These are phyloP conservation scores for Globisporangium cystogenes DNA, from an alignment of 352 stramenopile genomes.

Conservation along the genomic window DNA sequence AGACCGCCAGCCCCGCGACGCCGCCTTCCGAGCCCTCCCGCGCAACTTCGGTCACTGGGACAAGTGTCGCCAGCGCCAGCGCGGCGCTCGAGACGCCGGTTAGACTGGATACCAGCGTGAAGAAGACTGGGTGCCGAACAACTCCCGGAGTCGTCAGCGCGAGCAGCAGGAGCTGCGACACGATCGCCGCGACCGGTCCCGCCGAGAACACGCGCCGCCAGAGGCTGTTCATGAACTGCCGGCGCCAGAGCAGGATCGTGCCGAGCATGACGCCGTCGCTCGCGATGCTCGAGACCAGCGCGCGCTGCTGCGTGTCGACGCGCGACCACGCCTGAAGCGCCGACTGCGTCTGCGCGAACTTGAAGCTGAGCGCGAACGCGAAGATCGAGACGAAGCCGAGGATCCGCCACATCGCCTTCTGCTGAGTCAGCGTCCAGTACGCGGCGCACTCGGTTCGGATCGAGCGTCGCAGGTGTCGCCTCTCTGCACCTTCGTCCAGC, in stretches of 20 bases:
- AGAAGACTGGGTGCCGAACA: constrained; percentile 20
- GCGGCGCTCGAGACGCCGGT: constrained; percentile 22
- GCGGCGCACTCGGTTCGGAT: constrained; percentile 1
- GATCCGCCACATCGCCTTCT: constrained; percentile 19
- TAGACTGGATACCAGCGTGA: constrained; percentile 19
- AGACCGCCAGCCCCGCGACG: constrained; percentile 9
- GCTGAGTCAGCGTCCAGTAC: constrained; percentile 18
- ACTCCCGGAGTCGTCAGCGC: constrained; percentile 20
- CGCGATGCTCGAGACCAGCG: constrained; percentile 21
- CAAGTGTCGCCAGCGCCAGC: constrained; percentile 30
- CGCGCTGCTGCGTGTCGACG: constrained; percentile 14
- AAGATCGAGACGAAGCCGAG: constrained; percentile 15
- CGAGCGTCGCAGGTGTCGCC: background rate
- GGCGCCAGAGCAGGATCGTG: constrained; percentile 27
- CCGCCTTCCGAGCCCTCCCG: constrained; percentile 14
- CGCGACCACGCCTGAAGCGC: constrained; percentile 28
- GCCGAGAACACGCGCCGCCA: constrained; percentile 32
- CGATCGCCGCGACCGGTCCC: constrained; percentile 25
- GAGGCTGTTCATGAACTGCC: constrained; percentile 26
- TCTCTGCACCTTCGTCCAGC: constrained; percentile 8
- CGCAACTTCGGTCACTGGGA: constrained; percentile 14
- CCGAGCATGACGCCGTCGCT: constrained; percentile 31
- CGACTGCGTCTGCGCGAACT: constrained; percentile 10
- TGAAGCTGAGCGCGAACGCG: constrained; percentile 17
- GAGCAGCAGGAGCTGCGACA: constrained; percentile 18